Evolutionary conservation across 495 filamentous ascomycete genomes (phyloP), one percentile per base, ranked within the genome.

Genomic region (Aspergillus taichungensis): DNA sequence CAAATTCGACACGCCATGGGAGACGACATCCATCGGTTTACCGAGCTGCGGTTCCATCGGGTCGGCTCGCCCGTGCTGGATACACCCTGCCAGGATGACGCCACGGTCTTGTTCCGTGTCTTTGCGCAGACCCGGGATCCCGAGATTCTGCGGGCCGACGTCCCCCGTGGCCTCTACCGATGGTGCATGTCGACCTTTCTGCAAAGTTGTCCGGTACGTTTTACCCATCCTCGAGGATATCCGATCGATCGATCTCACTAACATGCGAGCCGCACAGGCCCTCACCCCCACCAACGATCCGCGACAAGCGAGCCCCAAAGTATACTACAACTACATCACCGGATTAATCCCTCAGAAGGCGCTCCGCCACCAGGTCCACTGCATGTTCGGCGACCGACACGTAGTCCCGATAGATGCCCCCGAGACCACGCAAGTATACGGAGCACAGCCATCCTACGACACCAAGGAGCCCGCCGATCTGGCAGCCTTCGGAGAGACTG

Each of bases 401-500:
- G 49, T 59, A 31, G 49, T 59, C 36, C 5, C 47, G n/a, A 47
- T 29, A 28, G 37, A 48, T 3, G 30, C 43, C 7, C 43, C 37
- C 5, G 43, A 30, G n/a, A 42, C 46, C 18, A 42, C 36, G 10
- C 43, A 50, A 29, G 45, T 55, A 34, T 50, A 49, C 35, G 6
- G 24, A 13, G 56, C 49, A 37, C 56, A 49, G 46, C 45, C 42
- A 34, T 57, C 66, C 5, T 43, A 42, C 54, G 55, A 60, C 13
- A 60, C 59, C 8, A 1, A 1, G 8, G 8, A 31, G 8, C 13
- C 47, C 46, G 37, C 49, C 54, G 13, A 51, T 46, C 30, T 36
- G 35, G 5, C 12, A 53, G 27, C 8, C 24, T 67, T 61, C 43
- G 66, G 62, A 1, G 43, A 56, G 3, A 57, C 57, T 1, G 50